Base-by-base conservation (phyloP, 768 basidiomycete species). In the Xerocomus spinulosus region DNA sequence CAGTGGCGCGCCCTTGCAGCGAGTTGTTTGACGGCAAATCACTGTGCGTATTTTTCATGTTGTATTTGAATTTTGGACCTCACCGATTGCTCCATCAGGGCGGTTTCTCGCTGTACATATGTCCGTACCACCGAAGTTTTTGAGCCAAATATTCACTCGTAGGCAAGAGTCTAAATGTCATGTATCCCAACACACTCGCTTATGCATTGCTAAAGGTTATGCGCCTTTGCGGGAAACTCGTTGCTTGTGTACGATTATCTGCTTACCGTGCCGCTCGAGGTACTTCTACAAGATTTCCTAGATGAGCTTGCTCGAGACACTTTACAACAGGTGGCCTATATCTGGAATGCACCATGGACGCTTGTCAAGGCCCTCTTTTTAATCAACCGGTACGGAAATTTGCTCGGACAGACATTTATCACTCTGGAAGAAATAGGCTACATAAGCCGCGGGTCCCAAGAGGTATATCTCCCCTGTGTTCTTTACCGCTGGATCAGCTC, bases 201-300 rank as follows among this genome's bases (percentile, higher is more conserved):
- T 9, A 17, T 18, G 37, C 17, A 59, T 33, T 17, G 17, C 9
- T 17, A 3, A 24, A 63, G 61, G 37, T 1, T 25, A 2, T 36
- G 33, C 28, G 42, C 52, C 20, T 26, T 61, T 37, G 40, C 56
- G 37, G 65, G 63, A 18, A 34, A 39, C 20, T 39, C 60, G 15
- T 30, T 66, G 3, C 60, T 65, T 5, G 32, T 56, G 7, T 63
- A 64, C 17, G 63, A 65, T 29, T 56, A 63, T 44, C 12, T 66
- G 38, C 40, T 65, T 1, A 68, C 66, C 15, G 6, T 65, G 33
- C 24, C 46, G 12, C 51, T 60, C 46, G 66, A 68, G 50, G 63
- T 61, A 25, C 10, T 55, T 9, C 40, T 10, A 14, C 21, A 4
- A 15, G 9, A 17, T 23, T 6, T 15, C 17, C 4, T 14, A 5